phyloP scores from a whole-genome alignment of 345 rosid genomes.

The Cardiospermum halicacabum region DNA sequence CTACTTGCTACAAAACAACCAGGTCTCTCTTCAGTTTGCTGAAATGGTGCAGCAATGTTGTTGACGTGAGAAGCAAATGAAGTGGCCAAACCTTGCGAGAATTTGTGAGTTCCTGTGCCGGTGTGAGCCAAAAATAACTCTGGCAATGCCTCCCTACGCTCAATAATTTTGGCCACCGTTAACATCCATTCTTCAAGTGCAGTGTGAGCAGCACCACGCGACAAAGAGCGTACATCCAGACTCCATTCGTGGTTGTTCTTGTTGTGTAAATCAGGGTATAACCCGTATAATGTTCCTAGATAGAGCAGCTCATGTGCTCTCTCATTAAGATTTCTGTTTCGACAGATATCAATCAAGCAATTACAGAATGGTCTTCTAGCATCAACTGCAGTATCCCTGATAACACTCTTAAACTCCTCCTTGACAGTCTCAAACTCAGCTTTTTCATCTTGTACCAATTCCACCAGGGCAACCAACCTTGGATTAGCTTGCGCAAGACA shows the following conservation, averaged over 20 bases:
- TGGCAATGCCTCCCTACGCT: conserved; percentile 62
- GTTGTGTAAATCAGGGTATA: conserved; percentile 77
- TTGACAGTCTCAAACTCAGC: conserved; percentile 42
- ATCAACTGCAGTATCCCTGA: conserved; percentile 49
- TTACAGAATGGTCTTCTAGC: conserved; percentile 88
- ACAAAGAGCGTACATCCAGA: conserved; percentile 76
- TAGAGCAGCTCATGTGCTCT: conserved; percentile 88
- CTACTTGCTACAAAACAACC: conserved; percentile 77
- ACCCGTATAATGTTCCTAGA: conserved; percentile 67
- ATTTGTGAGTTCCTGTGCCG: conserved; percentile 77
- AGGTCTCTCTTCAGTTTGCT: conserved; percentile 49
- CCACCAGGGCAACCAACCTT: conserved; percentile 51
- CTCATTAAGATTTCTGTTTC: conserved; percentile 43
- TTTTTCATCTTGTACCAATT: conserved; percentile 40
- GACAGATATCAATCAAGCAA: conserved; percentile 81
- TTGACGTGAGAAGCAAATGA: conserved; percentile 66
- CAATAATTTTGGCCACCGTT: conserved; percentile 52
- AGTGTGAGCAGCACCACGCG: conserved; percentile 82
- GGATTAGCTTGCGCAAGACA: conserved; percentile 68
- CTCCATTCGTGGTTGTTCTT: conserved; percentile 70
- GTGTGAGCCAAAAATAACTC: conserved; percentile 72
- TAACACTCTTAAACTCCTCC: conserved; percentile 58
- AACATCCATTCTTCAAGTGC: conserved; percentile 93
- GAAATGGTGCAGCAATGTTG: conserved; percentile 67
- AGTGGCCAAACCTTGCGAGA: conserved; percentile 71